Evolutionary conservation across 371 early-diverging fungal genomes (phyloP), one percentile per base, ranked within the genome.

Genomic region (Mucor indicus): DNA sequence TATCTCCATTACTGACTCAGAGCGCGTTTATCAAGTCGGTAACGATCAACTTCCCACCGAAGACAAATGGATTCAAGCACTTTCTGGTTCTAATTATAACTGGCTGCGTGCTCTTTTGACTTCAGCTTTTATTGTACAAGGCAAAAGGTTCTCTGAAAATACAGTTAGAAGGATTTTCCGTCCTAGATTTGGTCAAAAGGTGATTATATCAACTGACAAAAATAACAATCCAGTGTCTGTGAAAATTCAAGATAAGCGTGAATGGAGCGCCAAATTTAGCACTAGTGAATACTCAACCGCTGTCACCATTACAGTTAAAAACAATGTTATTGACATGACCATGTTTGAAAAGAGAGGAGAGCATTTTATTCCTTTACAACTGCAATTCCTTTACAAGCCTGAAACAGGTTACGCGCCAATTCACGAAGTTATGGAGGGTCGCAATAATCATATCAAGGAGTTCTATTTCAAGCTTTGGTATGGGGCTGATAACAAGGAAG

Each of bases 401-500:
- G 77, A 79, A 50, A 79, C 80, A 53, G 86, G 90, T 7, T 86
- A 81, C 58, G 85, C 89, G 50, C 85, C 88, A n/a, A 88, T 96
- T 52, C 93, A 93, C 52, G 95, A 96, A 67, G 77, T 89, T 12
- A 91, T 93, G 90, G 87, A 89, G 35, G 89, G 88, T 21, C 87
- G 93, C 46, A 92, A 91, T 62, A 86, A 89, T 47, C 84, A 93
- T 45, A 91, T 96, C 75, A 92, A 91, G 67, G 75, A 82, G 38
- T 95, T 95, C 72, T 95, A 95, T 72, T 84, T 80, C 47, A 78
- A 81, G 50, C 78, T 94, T 31, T 95, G 96, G 94, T 81, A 85
- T 55, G 81, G 84, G 40, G 57, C 69, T 21, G 72, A 75, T 21
- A 57, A 67, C 38, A 75, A 73, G 42, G 74, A 72, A 23, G 63